A percentile compares a stretch with the other conserved stretches of the same genome.
Conservation (phyloP, 106 monocot genomes). For the Allium fistulosum region DNA sequence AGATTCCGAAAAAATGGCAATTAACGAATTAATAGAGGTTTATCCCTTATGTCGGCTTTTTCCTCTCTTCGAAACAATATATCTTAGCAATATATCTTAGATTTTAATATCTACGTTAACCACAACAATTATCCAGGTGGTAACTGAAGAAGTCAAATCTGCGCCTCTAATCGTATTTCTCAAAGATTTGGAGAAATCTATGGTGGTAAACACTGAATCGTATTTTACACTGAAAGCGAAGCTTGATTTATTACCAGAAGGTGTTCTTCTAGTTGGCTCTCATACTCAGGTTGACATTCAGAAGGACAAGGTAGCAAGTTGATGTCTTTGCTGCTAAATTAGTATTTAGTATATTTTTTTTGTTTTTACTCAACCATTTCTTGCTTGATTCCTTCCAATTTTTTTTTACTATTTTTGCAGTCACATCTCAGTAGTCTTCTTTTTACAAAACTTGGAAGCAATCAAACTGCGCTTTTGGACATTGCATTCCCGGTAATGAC, state of each 20-base stretch:
- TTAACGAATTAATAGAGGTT: constrained; percentile 51
- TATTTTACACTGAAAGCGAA: constrained; percentile 57
- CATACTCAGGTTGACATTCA: constrained; percentile 82
- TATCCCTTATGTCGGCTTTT: neutral
- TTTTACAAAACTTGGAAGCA: constrained; percentile 97
- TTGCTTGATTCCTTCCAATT: neutral
- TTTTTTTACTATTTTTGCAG: constrained; percentile 29
- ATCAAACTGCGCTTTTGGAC: constrained; percentile 90
- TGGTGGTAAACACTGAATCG: constrained; percentile 51
- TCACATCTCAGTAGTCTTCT: constrained; percentile 95
- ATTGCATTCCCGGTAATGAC: constrained; percentile 73
- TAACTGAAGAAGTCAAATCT: constrained; percentile 67
- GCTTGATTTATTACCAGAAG: constrained; percentile 71
- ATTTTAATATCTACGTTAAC: neutral
- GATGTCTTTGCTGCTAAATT: neutral
- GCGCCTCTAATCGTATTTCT: constrained; percentile 77
- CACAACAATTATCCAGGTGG: constrained; percentile 32
- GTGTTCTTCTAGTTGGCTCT: constrained; percentile 82
- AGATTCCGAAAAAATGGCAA: constrained; percentile 50
- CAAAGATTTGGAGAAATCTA: constrained; percentile 88
- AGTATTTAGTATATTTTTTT: neutral
- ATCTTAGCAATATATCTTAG: neutral
- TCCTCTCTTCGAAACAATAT: neutral
- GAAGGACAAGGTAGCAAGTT: constrained; percentile 70
- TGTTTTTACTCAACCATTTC: neutral